phyloP scores from a whole-genome alignment of 306 rosid species.

The Lathyrus oleraceus region DNA sequence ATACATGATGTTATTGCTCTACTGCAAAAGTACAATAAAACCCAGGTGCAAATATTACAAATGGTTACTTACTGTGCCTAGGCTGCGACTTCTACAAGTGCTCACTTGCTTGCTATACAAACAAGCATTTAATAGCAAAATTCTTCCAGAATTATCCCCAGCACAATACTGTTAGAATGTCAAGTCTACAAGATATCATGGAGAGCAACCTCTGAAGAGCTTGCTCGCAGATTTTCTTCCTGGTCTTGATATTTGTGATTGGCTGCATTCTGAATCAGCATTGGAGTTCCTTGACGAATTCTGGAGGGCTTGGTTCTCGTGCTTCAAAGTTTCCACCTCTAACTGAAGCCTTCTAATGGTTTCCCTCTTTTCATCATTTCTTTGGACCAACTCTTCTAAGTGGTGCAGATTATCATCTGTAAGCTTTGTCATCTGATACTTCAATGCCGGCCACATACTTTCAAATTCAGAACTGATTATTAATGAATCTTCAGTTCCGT shows the following conservation, averaged over 20 bases:
- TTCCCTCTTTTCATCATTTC: constrained; percentile 61
- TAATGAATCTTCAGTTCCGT: constrained; percentile 36
- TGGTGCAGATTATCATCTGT: constrained; percentile 48
- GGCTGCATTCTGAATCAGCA: constrained; percentile 38
- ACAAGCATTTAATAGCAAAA: constrained; percentile 13
- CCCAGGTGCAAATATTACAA: constrained; percentile 3
- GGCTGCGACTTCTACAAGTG: background rate
- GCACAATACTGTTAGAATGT: constrained; percentile 22
- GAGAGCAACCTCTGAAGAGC: constrained; percentile 44
- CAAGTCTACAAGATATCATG: constrained; percentile 37
- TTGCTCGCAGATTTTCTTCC: constrained; percentile 35
- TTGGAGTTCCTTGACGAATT: constrained; percentile 41
- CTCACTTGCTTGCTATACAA: constrained; percentile 27
- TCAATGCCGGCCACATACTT: constrained; percentile 29
- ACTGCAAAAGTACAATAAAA: constrained; percentile 14
- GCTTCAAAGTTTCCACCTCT: constrained; percentile 49
- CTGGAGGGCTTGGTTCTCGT: constrained; percentile 46
- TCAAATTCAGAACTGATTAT: constrained; percentile 28
- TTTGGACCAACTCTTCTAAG: constrained; percentile 48
- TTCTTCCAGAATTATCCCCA: constrained; percentile 1
- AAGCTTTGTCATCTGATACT: constrained; percentile 47
- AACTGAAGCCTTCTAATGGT: constrained; percentile 51
- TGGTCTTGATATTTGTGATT: constrained; percentile 37
- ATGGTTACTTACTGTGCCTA: background rate
- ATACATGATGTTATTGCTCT: background rate